These are phyloP conservation scores for Scedosporium apiospermum DNA, from an alignment of 2,329 filamentous ascomycete species.

Conservation along the genomic window DNA sequence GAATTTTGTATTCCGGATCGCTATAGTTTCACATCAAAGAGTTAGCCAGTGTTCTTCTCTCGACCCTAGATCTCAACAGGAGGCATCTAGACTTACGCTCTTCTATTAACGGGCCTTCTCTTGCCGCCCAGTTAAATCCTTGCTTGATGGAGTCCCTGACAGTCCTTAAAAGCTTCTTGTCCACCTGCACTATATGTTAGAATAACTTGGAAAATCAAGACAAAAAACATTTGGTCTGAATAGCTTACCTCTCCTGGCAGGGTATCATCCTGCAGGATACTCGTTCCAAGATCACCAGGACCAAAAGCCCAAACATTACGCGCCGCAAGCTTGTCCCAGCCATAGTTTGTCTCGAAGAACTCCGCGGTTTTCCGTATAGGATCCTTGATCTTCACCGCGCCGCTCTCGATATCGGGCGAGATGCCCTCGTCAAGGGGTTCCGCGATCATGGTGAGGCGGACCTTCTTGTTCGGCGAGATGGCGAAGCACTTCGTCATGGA, in stretches of 20 bases:
- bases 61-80: too few species aligned
- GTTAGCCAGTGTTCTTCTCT: background rate
- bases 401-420: slow-evolving; percentile 85
- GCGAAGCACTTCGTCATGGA: slow-evolving; percentile 98
- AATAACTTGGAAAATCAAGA: slow-evolving; percentile 8
- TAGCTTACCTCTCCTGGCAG: slow-evolving; percentile 68
- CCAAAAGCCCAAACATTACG: slow-evolving; percentile 98
- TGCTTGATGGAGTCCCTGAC: slow-evolving; percentile 91
- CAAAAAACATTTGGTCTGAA: background rate
- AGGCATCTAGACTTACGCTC: slow-evolving; percentile 59
- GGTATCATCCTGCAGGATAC: slow-evolving; percentile 95
- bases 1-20: slow-evolving; percentile 97
- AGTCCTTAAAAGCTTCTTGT: slow-evolving; percentile 79
- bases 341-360: slow-evolving; percentile 95
- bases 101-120: slow-evolving; percentile 94
- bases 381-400: slow-evolving; percentile 83
- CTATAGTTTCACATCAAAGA: slow-evolving; percentile 31
- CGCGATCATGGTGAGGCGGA: slow-evolving; percentile 97
- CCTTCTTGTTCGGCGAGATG: slow-evolving; percentile 97
- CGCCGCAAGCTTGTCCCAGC: slow-evolving; percentile 89
- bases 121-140: slow-evolving; percentile 91
- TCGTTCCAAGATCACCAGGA: slow-evolving; percentile 87
- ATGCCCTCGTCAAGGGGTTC: slow-evolving; percentile 94
- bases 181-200: slow-evolving; percentile 47
- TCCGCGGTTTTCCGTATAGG: slow-evolving; percentile 88